Conservation (phyloP, 352 stramenopile species). For the Globisporangium radiosum region DNA sequence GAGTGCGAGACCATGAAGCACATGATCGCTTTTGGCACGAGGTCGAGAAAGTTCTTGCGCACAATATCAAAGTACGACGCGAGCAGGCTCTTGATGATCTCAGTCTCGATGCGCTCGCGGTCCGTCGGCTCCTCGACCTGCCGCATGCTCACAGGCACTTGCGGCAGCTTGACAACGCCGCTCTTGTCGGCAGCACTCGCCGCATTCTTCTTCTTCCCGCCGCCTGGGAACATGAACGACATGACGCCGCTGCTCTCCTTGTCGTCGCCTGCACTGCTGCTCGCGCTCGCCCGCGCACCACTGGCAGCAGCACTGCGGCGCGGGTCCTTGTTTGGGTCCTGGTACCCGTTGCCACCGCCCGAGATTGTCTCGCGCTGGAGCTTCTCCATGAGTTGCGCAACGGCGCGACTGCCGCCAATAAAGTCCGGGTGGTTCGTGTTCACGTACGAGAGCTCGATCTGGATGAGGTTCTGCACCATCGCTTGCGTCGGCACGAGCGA, state of each 20-base stretch:
- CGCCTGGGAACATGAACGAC: slow-evolving; percentile 67
- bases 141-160: slow-evolving; percentile 95
- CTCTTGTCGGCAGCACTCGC: slow-evolving; percentile 24
- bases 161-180: slow-evolving; percentile 91
- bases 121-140: slow-evolving; percentile 94
- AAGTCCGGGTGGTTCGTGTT: slow-evolving; percentile 99
- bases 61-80: slow-evolving; percentile 99
- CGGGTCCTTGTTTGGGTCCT: slow-evolving; percentile 41
- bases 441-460: slow-evolving; percentile 98
- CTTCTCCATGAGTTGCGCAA: slow-evolving; percentile 94
- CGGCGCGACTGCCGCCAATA: slow-evolving; percentile 93
- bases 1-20: slow-evolving; percentile 94
- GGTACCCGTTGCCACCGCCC: slow-evolving; percentile 31
- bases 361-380: slow-evolving; percentile 83
- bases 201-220: slow-evolving; percentile 30
- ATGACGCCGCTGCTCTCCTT: slow-evolving; percentile 66
- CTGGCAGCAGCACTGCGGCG: slow-evolving; percentile 21
- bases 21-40: slow-evolving; percentile 99
- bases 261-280: slow-evolving; percentile 51
- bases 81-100: slow-evolving; percentile 97
- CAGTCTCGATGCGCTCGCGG: slow-evolving; percentile 94
- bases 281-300: background rate
- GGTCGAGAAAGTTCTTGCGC: slow-evolving; percentile 98
- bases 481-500: slow-evolving; percentile 73
- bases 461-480: slow-evolving; percentile 98